Conservation (phyloP, 2,329 filamentous ascomycete species). For the Penicillium sp. region DNA sequence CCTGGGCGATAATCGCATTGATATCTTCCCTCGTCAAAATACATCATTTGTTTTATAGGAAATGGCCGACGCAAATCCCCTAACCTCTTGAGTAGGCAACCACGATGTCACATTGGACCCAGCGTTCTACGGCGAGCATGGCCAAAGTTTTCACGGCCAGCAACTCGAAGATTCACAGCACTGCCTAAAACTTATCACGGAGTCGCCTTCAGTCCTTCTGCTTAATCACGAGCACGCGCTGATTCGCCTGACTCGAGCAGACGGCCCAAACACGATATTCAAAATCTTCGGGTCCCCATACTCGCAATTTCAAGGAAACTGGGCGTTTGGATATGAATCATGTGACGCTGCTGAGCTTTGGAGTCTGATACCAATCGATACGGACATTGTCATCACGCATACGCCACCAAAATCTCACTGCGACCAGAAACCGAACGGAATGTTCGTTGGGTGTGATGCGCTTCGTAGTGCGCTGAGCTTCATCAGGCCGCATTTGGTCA, state of each 20-base stretch:
- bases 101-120: slow-evolving; percentile 58
- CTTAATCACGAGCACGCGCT: slow-evolving; percentile 51
- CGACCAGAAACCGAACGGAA: slow-evolving; percentile 40
- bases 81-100: slow-evolving; percentile 47
- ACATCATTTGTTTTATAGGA: neutral
- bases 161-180: slow-evolving; percentile 44
- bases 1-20: neutral
- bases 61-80: neutral
- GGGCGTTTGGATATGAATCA: slow-evolving; percentile 57
- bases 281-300: slow-evolving; percentile 61
- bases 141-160: slow-evolving; percentile 46
- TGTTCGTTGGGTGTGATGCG: slow-evolving; percentile 49
- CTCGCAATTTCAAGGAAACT: slow-evolving; percentile 48
- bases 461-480: slow-evolving; percentile 47
- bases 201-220: slow-evolving; percentile 49
- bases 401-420: slow-evolving; percentile 53
- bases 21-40: neutral
- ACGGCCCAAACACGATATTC: slow-evolving; percentile 51
- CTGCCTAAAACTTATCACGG: slow-evolving; percentile 46
- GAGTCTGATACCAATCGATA: slow-evolving; percentile 51
- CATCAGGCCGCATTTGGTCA: slow-evolving; percentile 51
- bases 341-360: slow-evolving; percentile 47
- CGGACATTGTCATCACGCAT: slow-evolving; percentile 58
- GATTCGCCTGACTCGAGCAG: slow-evolving; percentile 45
- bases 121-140: slow-evolving; percentile 47